Percentiles rank a stretch among this genome's conserved stretches.
These are phyloP conservation scores for Mycena capillaripes DNA, from an alignment of 768 basidiomycete genomes.

Conservation along the genomic window DNA sequence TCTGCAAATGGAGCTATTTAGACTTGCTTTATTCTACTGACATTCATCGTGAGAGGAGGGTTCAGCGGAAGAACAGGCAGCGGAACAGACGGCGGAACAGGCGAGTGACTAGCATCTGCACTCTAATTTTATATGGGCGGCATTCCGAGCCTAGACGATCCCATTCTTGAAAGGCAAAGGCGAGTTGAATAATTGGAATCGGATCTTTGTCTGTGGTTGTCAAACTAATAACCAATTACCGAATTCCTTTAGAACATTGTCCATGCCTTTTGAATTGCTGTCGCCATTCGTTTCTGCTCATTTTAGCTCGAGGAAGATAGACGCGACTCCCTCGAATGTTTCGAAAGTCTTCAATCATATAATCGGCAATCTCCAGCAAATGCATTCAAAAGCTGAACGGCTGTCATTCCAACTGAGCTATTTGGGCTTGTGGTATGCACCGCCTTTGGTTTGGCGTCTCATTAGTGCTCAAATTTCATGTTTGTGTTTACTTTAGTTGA, in stretches of 20 bases:
- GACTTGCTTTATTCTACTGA: not conserved
- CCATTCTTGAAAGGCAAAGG: constrained; percentile 15
- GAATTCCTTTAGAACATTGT: constrained; percentile 16
- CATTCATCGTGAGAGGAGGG: not conserved
- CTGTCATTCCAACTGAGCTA: constrained; percentile 47
- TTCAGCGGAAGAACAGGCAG: constrained; percentile 13
- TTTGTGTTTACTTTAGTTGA: too few species aligned
- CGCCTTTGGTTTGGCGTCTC: too few species aligned
- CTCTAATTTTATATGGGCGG: not conserved
- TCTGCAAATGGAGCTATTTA: too few species aligned
- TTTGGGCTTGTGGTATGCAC: constrained; percentile 52
- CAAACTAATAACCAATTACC: not conserved
- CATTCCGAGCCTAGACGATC: not conserved
- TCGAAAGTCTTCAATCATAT: constrained; percentile 50
- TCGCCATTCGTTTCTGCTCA: constrained; percentile 35
- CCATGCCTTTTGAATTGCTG: constrained; percentile 44
- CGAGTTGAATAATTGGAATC: constrained; percentile 51
- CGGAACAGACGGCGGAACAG: too few species aligned
- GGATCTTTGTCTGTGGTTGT: constrained; percentile 49
- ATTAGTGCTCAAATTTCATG: constrained; percentile 53
- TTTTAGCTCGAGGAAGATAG: constrained; percentile 54
- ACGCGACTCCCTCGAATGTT: constrained; percentile 51
- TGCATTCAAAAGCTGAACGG: not conserved
- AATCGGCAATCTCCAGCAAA: not conserved
- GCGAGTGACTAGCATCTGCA: not conserved